These are phyloP conservation scores for Colletotrichum siamense DNA, from an alignment of 2,329 filamentous ascomycete genomes.

Conservation along the genomic window DNA sequence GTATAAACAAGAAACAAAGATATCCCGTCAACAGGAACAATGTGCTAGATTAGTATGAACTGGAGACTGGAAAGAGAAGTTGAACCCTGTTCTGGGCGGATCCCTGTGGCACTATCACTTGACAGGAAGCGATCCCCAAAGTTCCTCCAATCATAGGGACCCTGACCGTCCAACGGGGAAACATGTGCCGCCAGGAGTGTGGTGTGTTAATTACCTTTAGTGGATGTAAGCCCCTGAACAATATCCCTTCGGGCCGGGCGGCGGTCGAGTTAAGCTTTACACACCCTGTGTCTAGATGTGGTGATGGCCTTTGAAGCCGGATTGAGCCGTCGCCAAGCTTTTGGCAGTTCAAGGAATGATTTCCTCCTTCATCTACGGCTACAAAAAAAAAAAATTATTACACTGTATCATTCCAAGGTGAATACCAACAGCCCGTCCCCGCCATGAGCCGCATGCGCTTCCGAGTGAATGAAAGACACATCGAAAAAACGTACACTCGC, in stretches of 20 bases:
- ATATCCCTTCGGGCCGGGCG: not conserved
- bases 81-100: not conserved
- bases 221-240: not conserved
- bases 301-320: not conserved
- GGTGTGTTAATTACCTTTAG: not conserved
- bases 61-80: not conserved
- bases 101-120: not conserved
- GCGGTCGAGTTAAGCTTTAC: not conserved
- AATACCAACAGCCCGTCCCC: not conserved
- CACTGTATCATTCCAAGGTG: not conserved
- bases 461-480: not conserved
- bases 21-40: not conserved
- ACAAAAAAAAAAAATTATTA: fast-evolving
- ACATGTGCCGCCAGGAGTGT: not conserved
- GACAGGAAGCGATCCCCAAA: not conserved
- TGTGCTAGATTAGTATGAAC: not conserved
- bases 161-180: not conserved
- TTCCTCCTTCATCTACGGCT: not conserved
- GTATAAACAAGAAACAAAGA: not conserved
- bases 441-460: no score
- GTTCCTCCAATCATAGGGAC: not conserved
- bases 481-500: not conserved
- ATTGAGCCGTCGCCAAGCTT: not conserved
- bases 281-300: not conserved
- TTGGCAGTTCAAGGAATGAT: not conserved